Conservation (phyloP, 345 rosid genomes). For the Microcos paniculata region DNA sequence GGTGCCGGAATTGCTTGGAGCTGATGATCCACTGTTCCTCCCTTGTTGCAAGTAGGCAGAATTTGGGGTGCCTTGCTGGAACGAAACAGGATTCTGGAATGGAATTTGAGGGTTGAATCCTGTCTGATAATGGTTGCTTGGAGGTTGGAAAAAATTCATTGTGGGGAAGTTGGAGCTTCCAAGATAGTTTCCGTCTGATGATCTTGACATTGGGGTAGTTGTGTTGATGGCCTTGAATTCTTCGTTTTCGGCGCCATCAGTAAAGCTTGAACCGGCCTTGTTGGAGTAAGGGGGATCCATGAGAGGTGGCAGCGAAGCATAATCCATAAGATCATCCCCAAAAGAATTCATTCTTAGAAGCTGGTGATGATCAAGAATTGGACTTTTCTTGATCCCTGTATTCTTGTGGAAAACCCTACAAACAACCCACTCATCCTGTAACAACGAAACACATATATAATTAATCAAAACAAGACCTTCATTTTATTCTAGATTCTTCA, state of each 20-base stretch:
- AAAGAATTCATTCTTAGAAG: constrained; percentile 36
- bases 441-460: constrained; percentile 14
- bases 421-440: constrained; percentile 97
- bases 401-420: constrained; percentile 92
- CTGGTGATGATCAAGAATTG: constrained; percentile 30
- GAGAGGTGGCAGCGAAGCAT: constrained; percentile 56
- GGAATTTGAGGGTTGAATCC: constrained; percentile 26
- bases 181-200: constrained; percentile 20
- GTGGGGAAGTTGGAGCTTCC: neutral
- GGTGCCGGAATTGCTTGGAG: constrained; percentile 3
- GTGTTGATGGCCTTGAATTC: constrained; percentile 30
- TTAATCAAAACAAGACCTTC: neutral
- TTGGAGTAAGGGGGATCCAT: constrained; percentile 33
- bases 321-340: constrained; percentile 46
- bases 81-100: constrained; percentile 17
- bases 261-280: constrained; percentile 31
- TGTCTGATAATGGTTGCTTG: constrained; percentile 18
- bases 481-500: constrained; percentile 24
- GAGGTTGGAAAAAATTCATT: constrained; percentile 17
- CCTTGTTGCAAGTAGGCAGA: constrained; percentile 32
- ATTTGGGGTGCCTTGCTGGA: constrained; percentile 12
- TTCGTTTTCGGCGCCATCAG: constrained; percentile 8
- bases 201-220: constrained; percentile 12
- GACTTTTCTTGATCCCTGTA: constrained; percentile 46
- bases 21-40: neutral